These are phyloP conservation scores for Cercospora sp. DNA, from an alignment of 2,329 filamentous ascomycete species.

Conservation along the genomic window DNA sequence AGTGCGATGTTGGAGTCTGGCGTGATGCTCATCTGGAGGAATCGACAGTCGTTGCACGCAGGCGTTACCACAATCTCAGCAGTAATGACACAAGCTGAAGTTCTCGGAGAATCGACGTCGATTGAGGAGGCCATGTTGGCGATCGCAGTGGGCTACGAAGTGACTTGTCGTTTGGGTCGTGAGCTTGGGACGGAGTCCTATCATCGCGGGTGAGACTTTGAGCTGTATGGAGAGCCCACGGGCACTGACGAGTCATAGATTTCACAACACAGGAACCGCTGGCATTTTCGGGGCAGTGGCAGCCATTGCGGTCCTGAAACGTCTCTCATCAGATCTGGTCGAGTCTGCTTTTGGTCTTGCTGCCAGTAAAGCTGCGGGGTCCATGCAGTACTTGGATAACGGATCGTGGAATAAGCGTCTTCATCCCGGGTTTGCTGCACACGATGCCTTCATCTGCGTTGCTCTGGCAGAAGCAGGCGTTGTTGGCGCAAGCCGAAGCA, in stretches of 20 bases:
- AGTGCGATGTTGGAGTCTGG: neutral
- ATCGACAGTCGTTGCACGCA: constrained; percentile 42
- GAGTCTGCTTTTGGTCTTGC: constrained; percentile 43
- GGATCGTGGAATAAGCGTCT: constrained; percentile 44
- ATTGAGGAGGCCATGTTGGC: constrained; percentile 37
- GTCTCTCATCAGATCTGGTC: constrained; percentile 31
- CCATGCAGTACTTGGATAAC: constrained; percentile 45
- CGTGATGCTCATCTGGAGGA: neutral
- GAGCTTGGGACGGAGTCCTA: constrained; percentile 41
- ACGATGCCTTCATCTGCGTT: constrained; percentile 44
- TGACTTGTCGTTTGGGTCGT: constrained; percentile 39
- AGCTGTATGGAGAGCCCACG: neutral
- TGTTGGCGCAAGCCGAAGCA: constrained; percentile 31
- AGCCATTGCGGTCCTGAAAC: constrained; percentile 37
- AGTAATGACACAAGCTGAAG: constrained; percentile 40
- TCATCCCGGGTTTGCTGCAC: constrained; percentile 44
- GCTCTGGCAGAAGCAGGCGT: constrained; percentile 41
- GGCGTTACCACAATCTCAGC: constrained; percentile 46
- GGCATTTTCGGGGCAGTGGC: constrained; percentile 44
- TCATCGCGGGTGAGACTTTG: constrained; percentile 24
- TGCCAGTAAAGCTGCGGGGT: constrained; percentile 42
- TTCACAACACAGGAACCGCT: constrained; percentile 43
- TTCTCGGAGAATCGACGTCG: constrained; percentile 23
- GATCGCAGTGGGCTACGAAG: constrained; percentile 41
- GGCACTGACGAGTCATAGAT: constrained; percentile 27